phyloP scores from a whole-genome alignment of 2,329 filamentous ascomycete genomes.

The Fusarium austroafricanum region DNA sequence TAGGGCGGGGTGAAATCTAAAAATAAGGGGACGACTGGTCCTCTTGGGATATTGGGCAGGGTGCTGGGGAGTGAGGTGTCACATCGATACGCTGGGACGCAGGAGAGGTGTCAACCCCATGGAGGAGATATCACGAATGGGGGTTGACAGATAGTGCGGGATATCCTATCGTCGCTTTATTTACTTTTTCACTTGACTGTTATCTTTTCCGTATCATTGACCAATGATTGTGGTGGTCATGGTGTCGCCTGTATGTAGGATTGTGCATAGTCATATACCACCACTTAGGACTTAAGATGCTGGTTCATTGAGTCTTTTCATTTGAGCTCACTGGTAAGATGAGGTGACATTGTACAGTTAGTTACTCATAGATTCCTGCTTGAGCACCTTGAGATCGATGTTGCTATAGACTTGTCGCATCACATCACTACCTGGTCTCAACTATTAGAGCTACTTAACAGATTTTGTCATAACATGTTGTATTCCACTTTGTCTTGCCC shows the following conservation, averaged over 20 bases:
- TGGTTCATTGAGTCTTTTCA: slow-evolving; percentile 10
- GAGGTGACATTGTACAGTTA: background rate
- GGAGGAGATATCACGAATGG: slow-evolving; percentile 25
- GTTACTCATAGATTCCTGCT: background rate
- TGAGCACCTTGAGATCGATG: too few relatives aligned
- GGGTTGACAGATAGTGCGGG: slow-evolving; percentile 39
- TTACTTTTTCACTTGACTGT: slow-evolving; percentile 46
- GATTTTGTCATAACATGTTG: background rate
- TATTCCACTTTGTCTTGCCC: background rate
- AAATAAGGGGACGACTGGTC: slow-evolving; percentile 36
- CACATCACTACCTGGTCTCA: background rate
- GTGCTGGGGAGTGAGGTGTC: slow-evolving; percentile 36
- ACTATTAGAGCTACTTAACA: background rate
- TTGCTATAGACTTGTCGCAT: too few relatives aligned
- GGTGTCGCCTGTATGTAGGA: slow-evolving; percentile 48
- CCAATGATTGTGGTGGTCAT: slow-evolving; percentile 35
- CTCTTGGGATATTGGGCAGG: slow-evolving; percentile 40
- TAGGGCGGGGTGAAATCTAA: slow-evolving; percentile 25
- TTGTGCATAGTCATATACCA: slow-evolving; percentile 48
- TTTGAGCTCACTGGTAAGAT: background rate
- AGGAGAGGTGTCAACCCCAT: slow-evolving; percentile 25
- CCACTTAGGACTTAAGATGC: slow-evolving; percentile 34
- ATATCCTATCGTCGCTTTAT: slow-evolving; percentile 48
- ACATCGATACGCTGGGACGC: slow-evolving; percentile 21
- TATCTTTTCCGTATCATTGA: slow-evolving; percentile 40